These are phyloP conservation scores for Leishmania tropica DNA, from an alignment of 208 protist genomes.

Conservation along the genomic window DNA sequence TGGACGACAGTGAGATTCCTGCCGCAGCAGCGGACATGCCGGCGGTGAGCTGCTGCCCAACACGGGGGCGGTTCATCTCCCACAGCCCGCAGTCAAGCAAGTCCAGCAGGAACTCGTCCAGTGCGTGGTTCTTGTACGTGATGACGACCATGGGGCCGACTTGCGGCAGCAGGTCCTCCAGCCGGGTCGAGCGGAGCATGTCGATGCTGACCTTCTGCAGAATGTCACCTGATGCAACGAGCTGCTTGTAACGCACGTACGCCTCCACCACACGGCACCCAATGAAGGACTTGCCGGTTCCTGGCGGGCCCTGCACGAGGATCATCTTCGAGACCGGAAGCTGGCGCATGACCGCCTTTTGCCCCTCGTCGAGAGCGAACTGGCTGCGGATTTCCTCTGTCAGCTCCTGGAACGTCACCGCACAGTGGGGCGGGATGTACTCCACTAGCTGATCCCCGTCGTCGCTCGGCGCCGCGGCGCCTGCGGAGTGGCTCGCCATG, in stretches of 20 bases:
- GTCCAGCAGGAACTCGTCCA: conserved; percentile 93
- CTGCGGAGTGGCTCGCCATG: not conserved
- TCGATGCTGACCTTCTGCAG: conserved; percentile 86
- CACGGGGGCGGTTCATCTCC: conserved; percentile 55
- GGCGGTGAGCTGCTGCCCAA: conserved; percentile 26
- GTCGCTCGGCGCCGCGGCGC: not conserved
- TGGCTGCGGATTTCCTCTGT: conserved; percentile 56
- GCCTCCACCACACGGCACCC: conserved; percentile 90
- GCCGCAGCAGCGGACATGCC: conserved; percentile 10
- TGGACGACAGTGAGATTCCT: not conserved
- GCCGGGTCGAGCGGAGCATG: conserved; percentile 45
- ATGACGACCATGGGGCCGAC: conserved; percentile 91
- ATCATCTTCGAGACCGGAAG: conserved; percentile 77
- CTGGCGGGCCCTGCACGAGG: conserved; percentile 93
- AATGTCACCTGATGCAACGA: conserved; percentile 84
- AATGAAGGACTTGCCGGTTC: conserved; percentile 96
- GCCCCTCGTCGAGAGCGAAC: conserved; percentile 79
- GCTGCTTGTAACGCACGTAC: conserved; percentile 90
- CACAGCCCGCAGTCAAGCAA: conserved; percentile 77
- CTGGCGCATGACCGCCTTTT: conserved; percentile 69
- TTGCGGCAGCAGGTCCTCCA: conserved; percentile 65
- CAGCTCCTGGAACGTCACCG: conserved; percentile 75
- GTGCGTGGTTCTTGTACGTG: conserved; percentile 96
- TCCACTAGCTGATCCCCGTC: conserved; percentile 35
- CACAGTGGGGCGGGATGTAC: conserved; percentile 85